phyloP scores from a whole-genome alignment of 768 basidiomycete genomes.

The Tylopilus sp. region DNA sequence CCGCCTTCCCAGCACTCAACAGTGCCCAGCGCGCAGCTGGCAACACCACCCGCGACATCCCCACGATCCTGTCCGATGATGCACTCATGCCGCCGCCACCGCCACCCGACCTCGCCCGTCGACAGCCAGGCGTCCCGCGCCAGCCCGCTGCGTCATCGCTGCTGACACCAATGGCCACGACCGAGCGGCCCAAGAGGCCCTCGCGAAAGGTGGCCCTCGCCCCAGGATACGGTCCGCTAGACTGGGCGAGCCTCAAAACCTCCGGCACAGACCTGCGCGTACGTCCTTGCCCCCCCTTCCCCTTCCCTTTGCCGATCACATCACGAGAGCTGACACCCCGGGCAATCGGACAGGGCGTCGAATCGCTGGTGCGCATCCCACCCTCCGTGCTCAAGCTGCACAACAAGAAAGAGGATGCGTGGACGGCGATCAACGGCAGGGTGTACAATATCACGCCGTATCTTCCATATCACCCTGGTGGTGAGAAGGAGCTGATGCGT shows the following conservation, averaged over 20 bases:
- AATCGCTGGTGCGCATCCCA: slow-evolving; percentile 63
- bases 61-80: slow-evolving; percentile 42
- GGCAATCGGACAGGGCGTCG: slow-evolving; percentile 73
- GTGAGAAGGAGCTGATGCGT: slow-evolving; percentile 91
- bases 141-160: slow-evolving; percentile 38
- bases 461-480: slow-evolving; percentile 89
- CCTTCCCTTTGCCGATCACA: too few relatives aligned
- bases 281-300: slow-evolving; percentile 25
- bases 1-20: slow-evolving; percentile 67
- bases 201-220: slow-evolving; percentile 85
- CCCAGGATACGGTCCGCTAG: slow-evolving; percentile 87
- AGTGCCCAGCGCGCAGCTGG: slow-evolving; percentile 63
- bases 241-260: slow-evolving; percentile 88
- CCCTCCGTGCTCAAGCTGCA: slow-evolving; percentile 78
- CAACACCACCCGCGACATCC: slow-evolving; percentile 7
- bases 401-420: slow-evolving; percentile 82
- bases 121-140: slow-evolving; percentile 31
- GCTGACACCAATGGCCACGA: slow-evolving; percentile 59
- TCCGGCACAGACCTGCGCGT: slow-evolving; percentile 81
- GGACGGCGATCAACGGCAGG: slow-evolving; percentile 88
- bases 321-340: too few relatives aligned
- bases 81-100: slow-evolving; percentile 52
- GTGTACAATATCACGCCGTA: slow-evolving; percentile 97
- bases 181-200: slow-evolving; percentile 50
- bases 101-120: slow-evolving; percentile 38